A percentile compares a stretch with the other conserved stretches of the same genome.
Conservation (phyloP, 148 eudicot species). For the Arbutus unedo region DNA sequence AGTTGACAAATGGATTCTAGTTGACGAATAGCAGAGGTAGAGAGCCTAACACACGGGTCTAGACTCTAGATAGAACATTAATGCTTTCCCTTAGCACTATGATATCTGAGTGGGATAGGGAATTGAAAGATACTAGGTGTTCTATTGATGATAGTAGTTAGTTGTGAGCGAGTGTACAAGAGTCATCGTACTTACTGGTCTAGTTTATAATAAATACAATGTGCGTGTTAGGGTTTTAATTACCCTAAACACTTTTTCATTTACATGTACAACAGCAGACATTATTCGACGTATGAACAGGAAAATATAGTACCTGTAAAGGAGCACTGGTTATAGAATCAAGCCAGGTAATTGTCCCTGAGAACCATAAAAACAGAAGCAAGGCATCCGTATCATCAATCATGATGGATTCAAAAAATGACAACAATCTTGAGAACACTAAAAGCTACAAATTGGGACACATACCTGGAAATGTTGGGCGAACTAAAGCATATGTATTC, state of each 20-base stretch:
- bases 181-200: too few relatives aligned
- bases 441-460: neutral
- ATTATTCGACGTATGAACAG: neutral
- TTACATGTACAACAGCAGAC: neutral
- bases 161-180: too few relatives aligned
- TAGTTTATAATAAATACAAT: too few relatives aligned
- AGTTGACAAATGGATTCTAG: slow-evolving; percentile 4
- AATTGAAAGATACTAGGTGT: neutral
- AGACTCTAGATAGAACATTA: neutral
- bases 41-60: neutral
- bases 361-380: slow-evolving; percentile 18
- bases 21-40: neutral
- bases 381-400: neutral
- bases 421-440: neutral
- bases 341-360: slow-evolving; percentile 87
- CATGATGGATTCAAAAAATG: neutral
- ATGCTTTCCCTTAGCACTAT: neutral
- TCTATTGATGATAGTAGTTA: too few relatives aligned
- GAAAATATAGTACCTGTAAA: slow-evolving; percentile 52
- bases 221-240: too few relatives aligned
- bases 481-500: slow-evolving; percentile 86
- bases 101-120: neutral
- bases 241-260: too few relatives aligned
- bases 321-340: slow-evolving; percentile 91
- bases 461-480: slow-evolving; percentile 85